A percentile compares a stretch with the other conserved stretches of the same genome.
phyloP scores from a whole-genome alignment of 805 yeast species.

The Saturnispora quitensis region DNA sequence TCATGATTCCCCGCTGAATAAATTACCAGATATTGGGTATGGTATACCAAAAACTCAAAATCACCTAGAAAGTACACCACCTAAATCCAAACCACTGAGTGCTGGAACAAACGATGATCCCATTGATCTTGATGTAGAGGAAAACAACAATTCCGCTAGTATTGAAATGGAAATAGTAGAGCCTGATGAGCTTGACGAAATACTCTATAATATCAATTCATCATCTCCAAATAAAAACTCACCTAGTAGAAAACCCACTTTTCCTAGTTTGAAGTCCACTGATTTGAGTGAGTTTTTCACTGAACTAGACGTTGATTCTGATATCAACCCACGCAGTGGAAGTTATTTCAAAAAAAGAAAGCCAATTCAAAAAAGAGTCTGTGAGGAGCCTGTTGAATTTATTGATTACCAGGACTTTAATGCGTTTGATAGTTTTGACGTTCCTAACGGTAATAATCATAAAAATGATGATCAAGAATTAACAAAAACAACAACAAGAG shows the following conservation, averaged over 20 bases:
- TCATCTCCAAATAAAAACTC: slow-evolving; percentile 5
- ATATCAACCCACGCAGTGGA: slow-evolving; percentile 6
- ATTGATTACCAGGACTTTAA: slow-evolving; percentile 6
- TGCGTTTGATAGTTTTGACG: slow-evolving; percentile 2
- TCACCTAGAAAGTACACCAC: not conserved
- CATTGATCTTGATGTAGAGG: slow-evolving; percentile 1
- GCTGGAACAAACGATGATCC: slow-evolving; percentile 7
- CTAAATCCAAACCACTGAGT: not conserved
- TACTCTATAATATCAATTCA: not conserved
- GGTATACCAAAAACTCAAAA: not conserved
- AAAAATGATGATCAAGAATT: not conserved
- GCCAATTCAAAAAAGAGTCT: not conserved
- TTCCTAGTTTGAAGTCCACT: slow-evolving; percentile 12
- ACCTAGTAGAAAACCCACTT: not conserved
- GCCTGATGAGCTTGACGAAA: slow-evolving; percentile 20
- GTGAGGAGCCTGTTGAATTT: not conserved
- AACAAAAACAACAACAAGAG: not conserved
- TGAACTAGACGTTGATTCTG: slow-evolving; percentile 19
- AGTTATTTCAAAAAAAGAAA: slow-evolving; percentile 7
- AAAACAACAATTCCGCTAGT: not conserved
- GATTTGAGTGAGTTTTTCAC: slow-evolving; percentile 12
- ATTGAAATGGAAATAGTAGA: slow-evolving; percentile 17
- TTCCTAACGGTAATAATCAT: not conserved
- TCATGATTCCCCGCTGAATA: not conserved
- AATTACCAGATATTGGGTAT: not conserved